Conservation (phyloP, 768 basidiomycete species). For the Glaciozyma martinii region DNA sequence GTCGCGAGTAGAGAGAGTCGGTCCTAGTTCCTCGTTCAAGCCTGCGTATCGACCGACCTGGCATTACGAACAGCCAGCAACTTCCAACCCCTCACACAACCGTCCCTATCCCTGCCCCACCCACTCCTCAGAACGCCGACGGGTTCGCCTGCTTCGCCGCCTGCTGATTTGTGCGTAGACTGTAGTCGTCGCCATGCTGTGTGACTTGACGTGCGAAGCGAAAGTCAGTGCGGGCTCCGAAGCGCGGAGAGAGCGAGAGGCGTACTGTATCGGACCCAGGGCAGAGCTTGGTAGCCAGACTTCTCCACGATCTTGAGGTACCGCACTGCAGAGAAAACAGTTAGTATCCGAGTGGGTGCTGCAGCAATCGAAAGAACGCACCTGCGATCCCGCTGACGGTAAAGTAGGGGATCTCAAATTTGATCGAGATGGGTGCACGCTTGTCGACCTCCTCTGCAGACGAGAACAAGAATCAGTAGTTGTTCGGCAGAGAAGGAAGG, state of each 20-base stretch:
- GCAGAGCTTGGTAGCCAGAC: conserved; percentile 90
- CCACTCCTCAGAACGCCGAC: background rate
- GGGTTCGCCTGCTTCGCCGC: conserved; percentile 9
- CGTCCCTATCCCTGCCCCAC: background rate
- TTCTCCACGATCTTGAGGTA: conserved; percentile 99
- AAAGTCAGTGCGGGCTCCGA: background rate
- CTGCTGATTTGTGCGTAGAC: conserved; percentile 22
- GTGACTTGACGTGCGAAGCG: conserved; percentile 35
- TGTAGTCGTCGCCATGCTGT: conserved; percentile 41
- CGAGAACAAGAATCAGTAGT: background rate
- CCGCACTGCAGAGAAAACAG: conserved; percentile 37
- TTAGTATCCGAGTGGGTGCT: background rate
- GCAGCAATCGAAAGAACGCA: conserved; percentile 56
- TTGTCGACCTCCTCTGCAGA: conserved; percentile 70
- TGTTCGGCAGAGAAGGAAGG: background rate
- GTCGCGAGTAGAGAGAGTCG: no score
- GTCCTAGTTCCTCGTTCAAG: no score
- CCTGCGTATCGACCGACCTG: no score
- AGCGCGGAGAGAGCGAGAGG: conserved; percentile 36
- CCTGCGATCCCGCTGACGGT: conserved; percentile 66
- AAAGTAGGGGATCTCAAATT: conserved; percentile 98
- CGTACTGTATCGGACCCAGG: conserved; percentile 92
- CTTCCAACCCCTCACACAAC: no score
- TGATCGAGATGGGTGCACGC: conserved; percentile 89
- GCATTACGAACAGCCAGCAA: no score